Evolutionary conservation across 345 rosid genomes (phyloP), one percentile per base, ranked within the genome.

Genomic region (Citrus trifoliata): DNA sequence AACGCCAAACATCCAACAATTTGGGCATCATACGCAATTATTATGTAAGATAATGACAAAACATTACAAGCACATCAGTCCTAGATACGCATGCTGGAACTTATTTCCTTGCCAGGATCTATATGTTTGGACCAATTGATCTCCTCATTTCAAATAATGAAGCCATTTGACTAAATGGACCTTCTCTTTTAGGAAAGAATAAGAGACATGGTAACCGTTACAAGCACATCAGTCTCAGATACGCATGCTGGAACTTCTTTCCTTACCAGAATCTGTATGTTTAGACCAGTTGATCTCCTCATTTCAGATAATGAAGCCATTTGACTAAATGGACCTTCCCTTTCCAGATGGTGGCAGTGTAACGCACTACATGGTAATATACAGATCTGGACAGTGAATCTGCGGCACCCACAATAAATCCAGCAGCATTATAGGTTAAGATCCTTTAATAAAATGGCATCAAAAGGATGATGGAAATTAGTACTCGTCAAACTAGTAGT

Each of bases 261-360:
- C 87, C 90, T 85, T 3, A 93, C 84, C 80, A 97, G n/a, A 61
- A 92, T 94, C 82, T 86, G 83, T 67, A 93, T 77, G 82, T 79
- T 92, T 76, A 93, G 95, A 79, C 98, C 97, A 62, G 94, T 90
- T 79, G 85, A 78, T 76, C 85, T 89, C 85, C 87, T 89, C 80
- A 93, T 82, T 76, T 94, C 97, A 80, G 90, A 87, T 79, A 94
- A 76, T 42, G 71, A 80, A 37, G 32, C 56, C 24, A 72, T 40
- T 59, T 67, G 62, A 18, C 9, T 22, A 30, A 37, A 53, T 35
- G n/a, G 24, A 46, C 18, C 71, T 28, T 30, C 74, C 75, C 48
- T 10, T 10, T 42, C 48, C 10, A 71, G 9, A 51, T 14, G 38
- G 6, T 33, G 35, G 22, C 19, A 5, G n/a, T 35, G 27, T 25